These are phyloP conservation scores for Penicillium oxalicum DNA, from an alignment of 2,329 filamentous ascomycete genomes.

Conservation along the genomic window DNA sequence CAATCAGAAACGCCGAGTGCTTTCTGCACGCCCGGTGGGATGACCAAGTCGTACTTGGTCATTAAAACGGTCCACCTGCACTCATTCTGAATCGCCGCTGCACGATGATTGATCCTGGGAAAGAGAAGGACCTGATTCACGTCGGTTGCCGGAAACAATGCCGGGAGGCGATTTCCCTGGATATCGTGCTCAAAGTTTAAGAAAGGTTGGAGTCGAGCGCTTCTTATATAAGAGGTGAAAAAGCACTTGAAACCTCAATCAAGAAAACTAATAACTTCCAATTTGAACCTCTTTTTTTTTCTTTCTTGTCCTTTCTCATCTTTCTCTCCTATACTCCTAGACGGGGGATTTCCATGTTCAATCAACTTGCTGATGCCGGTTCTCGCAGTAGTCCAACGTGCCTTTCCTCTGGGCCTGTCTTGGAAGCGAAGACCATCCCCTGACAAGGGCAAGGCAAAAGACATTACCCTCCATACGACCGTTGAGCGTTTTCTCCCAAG, in stretches of 20 bases:
- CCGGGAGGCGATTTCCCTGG: too few species aligned
- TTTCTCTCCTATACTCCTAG: constrained; percentile 1
- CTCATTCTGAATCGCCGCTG: constrained; percentile 15
- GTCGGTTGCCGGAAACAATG: too few species aligned
- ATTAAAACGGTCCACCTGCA: constrained; percentile 10
- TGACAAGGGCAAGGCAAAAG: constrained; percentile 14
- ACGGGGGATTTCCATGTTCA: constrained; percentile 1
- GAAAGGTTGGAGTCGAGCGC: too few species aligned
- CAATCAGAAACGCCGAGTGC: constrained; percentile 12
- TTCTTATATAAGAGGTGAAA: constrained; percentile 2
- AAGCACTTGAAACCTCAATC: too few species aligned
- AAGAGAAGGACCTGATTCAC: too few species aligned
- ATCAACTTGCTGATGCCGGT: constrained; percentile 12
- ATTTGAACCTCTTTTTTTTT: background rate
- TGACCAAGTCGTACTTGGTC: constrained; percentile 9
- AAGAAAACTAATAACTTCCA: too few species aligned
- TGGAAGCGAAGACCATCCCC: constrained; percentile 16
- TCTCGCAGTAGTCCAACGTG: constrained; percentile 17
- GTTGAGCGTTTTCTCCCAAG: background rate
- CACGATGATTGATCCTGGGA: background rate
- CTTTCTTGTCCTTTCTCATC: background rate
- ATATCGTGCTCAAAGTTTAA: too few species aligned
- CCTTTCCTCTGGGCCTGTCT: constrained; percentile 13
- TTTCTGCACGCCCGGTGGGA: constrained; percentile 15
- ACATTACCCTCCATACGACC: background rate